Evolutionary conservation across 495 filamentous ascomycete genomes (phyloP).

Genomic region (Podospora pseudocomata): DNA sequence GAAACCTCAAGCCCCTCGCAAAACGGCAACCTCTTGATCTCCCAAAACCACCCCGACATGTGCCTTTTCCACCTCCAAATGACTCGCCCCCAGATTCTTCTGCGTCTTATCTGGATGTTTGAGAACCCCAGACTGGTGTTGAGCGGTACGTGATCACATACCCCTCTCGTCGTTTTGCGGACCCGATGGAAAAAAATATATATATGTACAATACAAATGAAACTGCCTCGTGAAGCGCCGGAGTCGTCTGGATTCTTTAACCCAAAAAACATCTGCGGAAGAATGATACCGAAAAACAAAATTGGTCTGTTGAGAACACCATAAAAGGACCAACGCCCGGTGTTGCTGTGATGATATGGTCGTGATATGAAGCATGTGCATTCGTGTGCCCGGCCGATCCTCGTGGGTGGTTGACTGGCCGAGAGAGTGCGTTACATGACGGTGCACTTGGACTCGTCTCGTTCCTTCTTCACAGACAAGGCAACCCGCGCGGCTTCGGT

Average conservation of each 20-base stretch:
- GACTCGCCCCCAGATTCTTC: not conserved
- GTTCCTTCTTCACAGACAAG: constrained; percentile 73
- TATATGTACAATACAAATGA: constrained; percentile 18
- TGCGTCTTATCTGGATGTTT: not conserved
- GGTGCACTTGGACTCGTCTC: constrained; percentile 51
- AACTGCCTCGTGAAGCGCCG: not conserved
- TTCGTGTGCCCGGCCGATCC: not conserved
- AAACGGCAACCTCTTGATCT: not conserved
- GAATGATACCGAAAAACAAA: constrained; percentile 7
- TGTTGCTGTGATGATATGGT: constrained; percentile 3
- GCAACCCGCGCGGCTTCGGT: constrained; percentile 98
- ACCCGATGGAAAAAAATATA: constrained; percentile 13
- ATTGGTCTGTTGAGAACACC: not conserved
- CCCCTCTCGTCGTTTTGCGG: not conserved
- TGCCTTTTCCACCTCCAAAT: not conserved
- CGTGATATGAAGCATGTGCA: not conserved
- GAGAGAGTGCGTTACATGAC: constrained; percentile 45
- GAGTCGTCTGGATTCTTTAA: not conserved
- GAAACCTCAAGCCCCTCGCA: not conserved
- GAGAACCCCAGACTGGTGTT: not conserved
- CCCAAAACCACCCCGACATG: not conserved
- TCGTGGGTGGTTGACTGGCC: not conserved
- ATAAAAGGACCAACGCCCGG: constrained; percentile 1
- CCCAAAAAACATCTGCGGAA: not conserved
- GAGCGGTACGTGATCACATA: not conserved